Base-by-base conservation (phyloP, 2,329 filamentous ascomycete species). In the Iodosphaeria phyllophila region DNA sequence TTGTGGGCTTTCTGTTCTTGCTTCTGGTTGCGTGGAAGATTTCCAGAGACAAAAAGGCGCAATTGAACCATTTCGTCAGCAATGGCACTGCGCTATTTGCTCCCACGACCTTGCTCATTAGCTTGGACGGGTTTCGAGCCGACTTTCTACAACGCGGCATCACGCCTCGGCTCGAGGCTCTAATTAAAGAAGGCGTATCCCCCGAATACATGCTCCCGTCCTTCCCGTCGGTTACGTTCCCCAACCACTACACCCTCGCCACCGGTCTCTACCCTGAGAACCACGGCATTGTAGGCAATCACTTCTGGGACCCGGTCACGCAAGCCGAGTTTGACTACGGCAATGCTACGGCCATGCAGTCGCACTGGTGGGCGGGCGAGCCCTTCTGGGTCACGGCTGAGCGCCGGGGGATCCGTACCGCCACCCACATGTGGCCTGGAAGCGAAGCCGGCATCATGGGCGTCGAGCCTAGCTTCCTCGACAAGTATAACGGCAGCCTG, bases 381-480 rank as follows among this genome's bases (percentile, higher is more conserved):
- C 89, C 89, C 0, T 60, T 98, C 16, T 98, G 89, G 89, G 74
- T 76, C 14, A 91, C 86, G 2, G 86, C 86, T 5, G 89, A 95
- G 53, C 68, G 66, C 29, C 75, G 82, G 36, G 76, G 76, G 5
- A 58, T 91, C 16, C 66, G 68, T 28, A 71, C 74, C 16, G 89
- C 82, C 1, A 71, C 98, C 14, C 89, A 98, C 46, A 98, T 98
- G 89, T 98, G 89, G 89, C 89, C 89, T 2, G 89, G 89, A 3
- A 91, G 79, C 21, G 89, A 98, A 51, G 84, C 84, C 5, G 74
- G 82, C 44, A 76, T 92, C 31, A 60, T 69, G 8, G 58, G 62
- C n/a, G 56, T 73, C 11, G 72, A 84, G 33, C 80, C 84, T 3
- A 73, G 69, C 7, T 80, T 80, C 40, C 47, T 95, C 24, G 89